These are phyloP conservation scores for Fusarium floridanum DNA, from an alignment of 2,329 filamentous ascomycete genomes.

Conservation along the genomic window DNA sequence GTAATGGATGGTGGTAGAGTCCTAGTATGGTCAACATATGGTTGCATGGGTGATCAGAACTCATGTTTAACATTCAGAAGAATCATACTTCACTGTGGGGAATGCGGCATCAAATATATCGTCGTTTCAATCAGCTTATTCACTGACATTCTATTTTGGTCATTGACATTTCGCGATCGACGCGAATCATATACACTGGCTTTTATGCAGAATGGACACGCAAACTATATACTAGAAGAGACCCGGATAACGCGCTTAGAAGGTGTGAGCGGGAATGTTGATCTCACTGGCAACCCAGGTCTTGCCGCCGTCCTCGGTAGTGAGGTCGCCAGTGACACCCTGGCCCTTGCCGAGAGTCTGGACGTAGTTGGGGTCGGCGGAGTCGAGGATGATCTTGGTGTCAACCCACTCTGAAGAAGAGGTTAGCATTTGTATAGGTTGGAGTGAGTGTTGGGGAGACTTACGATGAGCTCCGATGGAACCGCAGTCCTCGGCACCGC, in stretches of 20 bases:
- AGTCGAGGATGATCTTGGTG: slow-evolving; percentile 31
- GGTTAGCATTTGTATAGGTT: not conserved
- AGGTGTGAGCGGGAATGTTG: slow-evolving; percentile 10
- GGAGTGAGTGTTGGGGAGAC: accelerated
- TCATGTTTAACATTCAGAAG: not conserved
- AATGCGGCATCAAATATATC: not conserved
- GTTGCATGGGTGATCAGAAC: not conserved
- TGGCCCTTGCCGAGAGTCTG: slow-evolving; percentile 34
- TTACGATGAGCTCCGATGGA: slow-evolving; percentile 40
- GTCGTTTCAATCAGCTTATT: not conserved
- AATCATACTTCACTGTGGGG: not conserved
- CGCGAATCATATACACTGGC: not conserved
- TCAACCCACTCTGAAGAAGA: slow-evolving; percentile 31
- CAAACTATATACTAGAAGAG: not conserved
- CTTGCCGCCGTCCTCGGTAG: slow-evolving; percentile 23
- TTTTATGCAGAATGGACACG: not conserved
- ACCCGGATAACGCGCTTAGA: not conserved
- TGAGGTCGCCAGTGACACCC: slow-evolving; percentile 24
- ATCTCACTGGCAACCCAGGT: slow-evolving; percentile 20
- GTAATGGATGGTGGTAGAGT: too few species aligned
- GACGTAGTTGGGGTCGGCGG: slow-evolving; percentile 35
- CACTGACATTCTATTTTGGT: not conserved
- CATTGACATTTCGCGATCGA: not conserved
- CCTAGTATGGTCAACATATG: too few species aligned
- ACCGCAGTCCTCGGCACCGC: slow-evolving; percentile 83